Evolutionary conservation across 306 rosid genomes (phyloP).

Genomic region (Trifolium subterraneum): DNA sequence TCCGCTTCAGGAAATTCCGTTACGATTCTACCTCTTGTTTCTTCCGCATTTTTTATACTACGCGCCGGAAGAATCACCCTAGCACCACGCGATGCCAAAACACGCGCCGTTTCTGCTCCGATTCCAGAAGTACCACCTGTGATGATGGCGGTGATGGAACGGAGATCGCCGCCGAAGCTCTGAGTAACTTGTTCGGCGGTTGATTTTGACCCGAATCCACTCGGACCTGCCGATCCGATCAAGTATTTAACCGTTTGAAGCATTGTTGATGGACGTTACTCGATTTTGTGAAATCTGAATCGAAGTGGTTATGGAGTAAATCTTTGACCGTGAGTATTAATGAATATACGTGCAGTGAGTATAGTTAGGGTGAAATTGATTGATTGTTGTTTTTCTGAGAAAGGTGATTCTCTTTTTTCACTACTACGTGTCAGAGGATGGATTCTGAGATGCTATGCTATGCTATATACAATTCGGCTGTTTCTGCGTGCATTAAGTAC

Average conservation of each 20-base stretch:
- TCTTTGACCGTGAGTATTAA: not conserved
- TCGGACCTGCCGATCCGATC: constrained; percentile 72
- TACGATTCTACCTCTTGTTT: constrained; percentile 60
- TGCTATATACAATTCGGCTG: not conserved
- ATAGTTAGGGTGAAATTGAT: not conserved
- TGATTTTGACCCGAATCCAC: constrained; percentile 83
- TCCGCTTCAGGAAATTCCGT: constrained; percentile 64
- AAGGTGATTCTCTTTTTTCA: constrained; percentile 37
- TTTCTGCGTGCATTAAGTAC: constrained; percentile 26
- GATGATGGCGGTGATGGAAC: constrained; percentile 77
- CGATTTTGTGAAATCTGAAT: not conserved
- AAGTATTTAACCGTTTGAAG: constrained; percentile 69
- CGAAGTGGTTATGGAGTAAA: not conserved
- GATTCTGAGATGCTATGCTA: constrained; percentile 29
- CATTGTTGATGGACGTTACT: constrained; percentile 42
- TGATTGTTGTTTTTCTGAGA: too few species aligned
- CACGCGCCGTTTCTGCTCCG: constrained; percentile 90
- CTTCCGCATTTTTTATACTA: constrained; percentile 75
- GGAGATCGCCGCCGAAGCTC: constrained; percentile 49
- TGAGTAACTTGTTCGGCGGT: constrained; percentile 81
- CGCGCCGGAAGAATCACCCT: constrained; percentile 80
- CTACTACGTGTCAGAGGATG: not conserved
- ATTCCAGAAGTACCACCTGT: constrained; percentile 97
- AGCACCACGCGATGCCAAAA: constrained; percentile 83
- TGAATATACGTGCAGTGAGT: too few species aligned